phyloP scores from a whole-genome alignment of 139 green algal species.

The Eudorina sp. region DNA sequence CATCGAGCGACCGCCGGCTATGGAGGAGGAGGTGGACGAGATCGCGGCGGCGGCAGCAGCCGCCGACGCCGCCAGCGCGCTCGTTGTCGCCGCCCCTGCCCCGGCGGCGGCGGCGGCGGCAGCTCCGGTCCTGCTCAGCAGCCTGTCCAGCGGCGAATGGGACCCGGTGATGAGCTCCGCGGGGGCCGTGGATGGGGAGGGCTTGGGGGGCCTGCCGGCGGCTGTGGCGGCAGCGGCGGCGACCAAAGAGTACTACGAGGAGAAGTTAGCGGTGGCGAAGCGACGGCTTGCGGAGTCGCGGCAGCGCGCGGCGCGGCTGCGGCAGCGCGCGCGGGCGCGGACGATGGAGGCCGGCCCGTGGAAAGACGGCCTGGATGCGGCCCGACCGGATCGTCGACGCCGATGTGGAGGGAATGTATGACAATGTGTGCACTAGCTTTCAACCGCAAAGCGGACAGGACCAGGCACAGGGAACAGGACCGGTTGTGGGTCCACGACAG shows the following conservation, averaged over 20 bases:
- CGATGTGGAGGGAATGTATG: too few species aligned
- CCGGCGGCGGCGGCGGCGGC: background rate
- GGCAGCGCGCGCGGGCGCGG: background rate
- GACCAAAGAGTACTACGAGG: background rate
- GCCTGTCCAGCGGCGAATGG: background rate
- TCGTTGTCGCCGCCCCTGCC: background rate
- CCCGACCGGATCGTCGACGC: too few species aligned
- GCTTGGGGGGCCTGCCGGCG: background rate
- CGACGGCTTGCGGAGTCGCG: background rate
- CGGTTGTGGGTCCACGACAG: too few species aligned
- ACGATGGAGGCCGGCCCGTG: too few species aligned
- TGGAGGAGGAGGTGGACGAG: too few species aligned
- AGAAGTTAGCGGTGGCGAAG: background rate
- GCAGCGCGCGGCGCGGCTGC: background rate
- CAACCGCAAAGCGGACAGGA: too few species aligned
- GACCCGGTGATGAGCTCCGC: background rate
- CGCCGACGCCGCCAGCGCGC: background rate
- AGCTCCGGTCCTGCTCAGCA: background rate
- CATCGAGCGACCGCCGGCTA: too few species aligned
- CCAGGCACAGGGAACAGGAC: too few species aligned
- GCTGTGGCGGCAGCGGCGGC: background rate
- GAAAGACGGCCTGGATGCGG: too few species aligned
- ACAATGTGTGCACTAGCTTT: too few species aligned
- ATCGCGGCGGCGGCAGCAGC: background rate
- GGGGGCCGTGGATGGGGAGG: background rate